Evolutionary conservation across 2,329 filamentous ascomycete genomes (phyloP).

Genomic region (Fusarium hostae): DNA sequence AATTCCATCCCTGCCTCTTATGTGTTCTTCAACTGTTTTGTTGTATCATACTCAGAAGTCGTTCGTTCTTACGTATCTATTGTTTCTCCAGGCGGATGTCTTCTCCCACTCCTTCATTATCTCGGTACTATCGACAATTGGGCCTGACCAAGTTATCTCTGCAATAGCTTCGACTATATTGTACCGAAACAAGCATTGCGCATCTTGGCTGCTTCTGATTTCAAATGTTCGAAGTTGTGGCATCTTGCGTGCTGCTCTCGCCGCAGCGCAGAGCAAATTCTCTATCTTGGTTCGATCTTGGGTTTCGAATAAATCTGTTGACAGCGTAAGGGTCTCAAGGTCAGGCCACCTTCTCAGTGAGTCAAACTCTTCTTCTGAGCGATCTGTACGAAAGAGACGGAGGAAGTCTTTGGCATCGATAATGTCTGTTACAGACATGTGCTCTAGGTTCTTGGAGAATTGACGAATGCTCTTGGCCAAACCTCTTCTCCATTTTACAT

Average conservation of each 20-base stretch:
- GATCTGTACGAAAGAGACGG: background rate
- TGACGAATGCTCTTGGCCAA: conserved; percentile 9
- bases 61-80: background rate
- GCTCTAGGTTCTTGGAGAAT: background rate
- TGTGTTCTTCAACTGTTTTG: background rate
- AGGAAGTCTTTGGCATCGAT: conserved; percentile 22
- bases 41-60: background rate
- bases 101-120: conserved; percentile 1
- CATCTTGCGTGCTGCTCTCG: background rate
- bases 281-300: rapidly evolving
- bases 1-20: too few relatives aligned
- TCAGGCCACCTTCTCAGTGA: background rate
- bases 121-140: background rate
- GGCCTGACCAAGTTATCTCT: conserved; percentile 2
- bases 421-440: conserved; percentile 12
- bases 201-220: background rate
- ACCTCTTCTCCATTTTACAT: background rate
- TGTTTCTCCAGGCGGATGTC: background rate
- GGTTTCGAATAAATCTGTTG: background rate
- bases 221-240: background rate
- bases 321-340: background rate
- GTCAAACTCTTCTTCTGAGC: background rate
- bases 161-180: background rate
- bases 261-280: rapidly evolving
- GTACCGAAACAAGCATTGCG: background rate